Percentiles rank a stretch among this genome's conserved stretches.
These are phyloP conservation scores for Puccinellia tenuiflora DNA, from an alignment of 176 grass and related monocot genomes.

Conservation along the genomic window DNA sequence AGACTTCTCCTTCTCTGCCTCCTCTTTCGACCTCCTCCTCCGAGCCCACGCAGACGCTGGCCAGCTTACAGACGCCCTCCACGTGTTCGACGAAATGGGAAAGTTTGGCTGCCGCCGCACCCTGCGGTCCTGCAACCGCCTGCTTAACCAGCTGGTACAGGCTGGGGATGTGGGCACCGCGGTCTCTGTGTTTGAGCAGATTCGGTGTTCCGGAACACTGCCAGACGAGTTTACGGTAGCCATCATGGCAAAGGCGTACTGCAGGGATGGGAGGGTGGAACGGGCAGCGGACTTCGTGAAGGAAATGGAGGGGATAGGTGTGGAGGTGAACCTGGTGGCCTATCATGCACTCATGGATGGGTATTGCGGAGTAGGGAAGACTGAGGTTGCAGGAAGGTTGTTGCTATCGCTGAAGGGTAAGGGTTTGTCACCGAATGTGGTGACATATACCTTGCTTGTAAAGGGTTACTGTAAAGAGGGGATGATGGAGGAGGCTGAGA, in stretches of 20 bases:
- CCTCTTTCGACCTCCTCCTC: conserved; percentile 79
- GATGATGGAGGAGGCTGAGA: conserved; percentile 57
- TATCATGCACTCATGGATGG: conserved; percentile 72
- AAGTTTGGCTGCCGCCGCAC: conserved; percentile 58
- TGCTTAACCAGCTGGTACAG: conserved; percentile 66
- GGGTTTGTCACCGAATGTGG: conserved; percentile 58
- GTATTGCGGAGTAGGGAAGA: conserved; percentile 48
- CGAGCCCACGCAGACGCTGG: conserved; percentile 45
- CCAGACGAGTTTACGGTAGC: conserved; percentile 69
- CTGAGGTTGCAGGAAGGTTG: conserved; percentile 42
- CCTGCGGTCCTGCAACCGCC: conserved; percentile 69
- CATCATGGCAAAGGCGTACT: conserved; percentile 75
- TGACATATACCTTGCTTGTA: conserved; percentile 75
- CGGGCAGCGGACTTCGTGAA: conserved; percentile 39
- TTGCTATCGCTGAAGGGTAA: conserved; percentile 34
- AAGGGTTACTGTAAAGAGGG: conserved; percentile 81
- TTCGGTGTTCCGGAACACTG: conserved; percentile 30
- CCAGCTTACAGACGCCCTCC: conserved; percentile 46
- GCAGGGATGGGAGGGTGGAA: conserved; percentile 35
- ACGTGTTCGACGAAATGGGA: conserved; percentile 82
- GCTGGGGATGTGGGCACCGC: conserved; percentile 30
- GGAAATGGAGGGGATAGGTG: conserved; percentile 63
- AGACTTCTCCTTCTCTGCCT: conserved; percentile 70
- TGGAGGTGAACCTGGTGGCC: conserved; percentile 74
- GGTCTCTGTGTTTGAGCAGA: conserved; percentile 60